phyloP scores from a whole-genome alignment of 2,329 filamentous ascomycete genomes.

The Mariannaea elegans region DNA sequence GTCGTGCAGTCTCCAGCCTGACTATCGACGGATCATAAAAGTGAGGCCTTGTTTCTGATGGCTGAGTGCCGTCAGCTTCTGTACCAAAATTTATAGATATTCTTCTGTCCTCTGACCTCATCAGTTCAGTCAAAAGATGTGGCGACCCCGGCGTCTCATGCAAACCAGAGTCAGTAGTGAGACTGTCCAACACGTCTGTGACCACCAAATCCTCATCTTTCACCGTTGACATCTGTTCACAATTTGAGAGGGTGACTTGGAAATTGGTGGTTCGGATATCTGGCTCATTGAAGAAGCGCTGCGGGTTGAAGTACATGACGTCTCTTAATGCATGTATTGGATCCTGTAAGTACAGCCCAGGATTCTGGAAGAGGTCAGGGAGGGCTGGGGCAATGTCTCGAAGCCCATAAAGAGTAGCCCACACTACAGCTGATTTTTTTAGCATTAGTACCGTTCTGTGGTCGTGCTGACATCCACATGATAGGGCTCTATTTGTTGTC shows the following conservation, averaged over 20 bases:
- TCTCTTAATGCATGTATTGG: background rate
- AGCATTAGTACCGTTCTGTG: background rate
- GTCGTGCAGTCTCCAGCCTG: background rate
- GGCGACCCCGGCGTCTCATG: background rate
- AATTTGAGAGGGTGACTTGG: background rate
- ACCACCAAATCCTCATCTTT: background rate
- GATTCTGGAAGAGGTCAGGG: background rate
- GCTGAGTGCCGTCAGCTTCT: background rate
- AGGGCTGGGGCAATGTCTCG: background rate
- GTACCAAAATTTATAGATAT: background rate
- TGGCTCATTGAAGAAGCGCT: constrained; percentile 4
- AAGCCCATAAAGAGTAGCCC: background rate
- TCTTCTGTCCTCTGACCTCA: background rate
- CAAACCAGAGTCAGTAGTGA: background rate
- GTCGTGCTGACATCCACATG: background rate
- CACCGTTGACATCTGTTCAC: background rate
- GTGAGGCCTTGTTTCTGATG: constrained; percentile 6
- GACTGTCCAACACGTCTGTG: background rate
- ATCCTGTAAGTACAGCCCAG: background rate
- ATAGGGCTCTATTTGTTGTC: background rate
- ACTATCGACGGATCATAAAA: background rate
- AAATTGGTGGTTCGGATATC: background rate
- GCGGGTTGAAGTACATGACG: constrained; percentile 1
- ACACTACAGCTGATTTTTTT: background rate
- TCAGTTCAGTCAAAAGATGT: background rate